Base-by-base conservation (phyloP, 768 basidiomycete genomes). In the Gloeophyllum trabeum region DNA sequence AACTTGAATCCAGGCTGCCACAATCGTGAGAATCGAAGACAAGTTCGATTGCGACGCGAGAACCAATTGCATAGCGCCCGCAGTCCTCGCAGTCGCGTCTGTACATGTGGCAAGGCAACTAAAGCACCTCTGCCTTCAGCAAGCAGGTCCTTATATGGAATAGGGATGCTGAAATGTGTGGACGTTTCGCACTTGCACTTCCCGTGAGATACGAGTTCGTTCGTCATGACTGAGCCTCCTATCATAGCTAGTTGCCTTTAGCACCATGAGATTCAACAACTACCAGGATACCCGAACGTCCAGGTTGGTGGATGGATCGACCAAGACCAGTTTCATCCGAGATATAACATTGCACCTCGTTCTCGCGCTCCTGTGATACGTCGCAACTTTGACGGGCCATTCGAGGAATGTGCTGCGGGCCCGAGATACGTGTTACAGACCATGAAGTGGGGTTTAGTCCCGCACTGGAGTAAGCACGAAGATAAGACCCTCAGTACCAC, bases 401-500 rank as follows among this genome's bases (percentile, higher is more conserved):
- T 48, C 53, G 13, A 52, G 44, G n/a, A 42, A 49, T 19, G 42
- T 43, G 4, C 23, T 3, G 4, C 41, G 6, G 43, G 46, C 23
- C 7, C 52, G n/a, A 23, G 58, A 10, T 59, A 79, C 16, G 63
- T 83, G 19, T 56, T 93, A 47, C 84, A 88, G 25, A 81, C 83
- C 0, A 90, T 89, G 88, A 80, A 71, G 45, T 97, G 92, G 92
- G 92, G 93, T 5, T 66, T 93, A 1, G 75, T 91, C 2, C 89
- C 87, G 1, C 79, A 85, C 55, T 92, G 81, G 81, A 75, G 69
- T 54, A 88, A 87, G 54, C 65, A 72, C 42, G 86, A 92, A 48
- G 76, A 81, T 47, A 74, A 72, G 39, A 65, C 67, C 0, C 61
- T 91, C 32, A 87, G 75, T 51, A 96, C 93, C 1, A 94, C 87